Percentiles rank a stretch among this genome's conserved stretches.
Evolutionary conservation across 2,329 filamentous ascomycete species (phyloP).

Genomic region (Microsporum audouinii): DNA sequence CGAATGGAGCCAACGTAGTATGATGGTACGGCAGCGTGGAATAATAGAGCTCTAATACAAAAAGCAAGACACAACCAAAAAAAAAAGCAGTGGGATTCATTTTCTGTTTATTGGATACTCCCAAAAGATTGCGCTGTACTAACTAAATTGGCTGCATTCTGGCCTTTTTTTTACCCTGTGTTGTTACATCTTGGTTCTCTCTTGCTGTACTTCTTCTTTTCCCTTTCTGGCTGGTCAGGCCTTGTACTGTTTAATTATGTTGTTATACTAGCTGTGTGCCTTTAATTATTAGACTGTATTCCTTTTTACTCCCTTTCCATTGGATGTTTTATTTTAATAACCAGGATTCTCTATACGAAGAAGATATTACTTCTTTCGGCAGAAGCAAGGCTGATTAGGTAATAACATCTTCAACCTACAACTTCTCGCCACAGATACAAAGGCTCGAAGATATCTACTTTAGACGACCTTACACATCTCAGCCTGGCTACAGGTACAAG

Average conservation of each 20-base stretch:
- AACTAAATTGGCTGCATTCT: neutral
- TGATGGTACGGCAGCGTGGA: neutral
- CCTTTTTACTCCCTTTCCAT: neutral
- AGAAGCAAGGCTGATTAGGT: no score
- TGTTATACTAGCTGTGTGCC: neutral
- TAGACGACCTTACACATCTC: neutral
- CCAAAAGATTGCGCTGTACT: neutral
- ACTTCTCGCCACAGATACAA: neutral
- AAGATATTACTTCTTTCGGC: no score
- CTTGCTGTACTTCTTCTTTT: neutral
- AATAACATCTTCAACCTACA: no score
- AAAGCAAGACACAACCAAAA: neutral
- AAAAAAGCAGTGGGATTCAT: neutral
- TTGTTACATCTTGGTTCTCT: neutral
- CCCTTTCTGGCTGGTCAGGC: neutral
- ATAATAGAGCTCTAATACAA: neutral
- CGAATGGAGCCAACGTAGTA: neutral
- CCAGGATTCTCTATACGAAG: neutral
- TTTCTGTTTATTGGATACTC: neutral
- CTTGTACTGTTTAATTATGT: neutral
- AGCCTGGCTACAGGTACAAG: neutral
- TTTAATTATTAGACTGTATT: neutral
- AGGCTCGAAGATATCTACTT: neutral
- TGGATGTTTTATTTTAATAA: neutral
- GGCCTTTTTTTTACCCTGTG: no score